Conservation (phyloP, 78 protist genomes). For the Dictyostelium brefeldianum region DNA sequence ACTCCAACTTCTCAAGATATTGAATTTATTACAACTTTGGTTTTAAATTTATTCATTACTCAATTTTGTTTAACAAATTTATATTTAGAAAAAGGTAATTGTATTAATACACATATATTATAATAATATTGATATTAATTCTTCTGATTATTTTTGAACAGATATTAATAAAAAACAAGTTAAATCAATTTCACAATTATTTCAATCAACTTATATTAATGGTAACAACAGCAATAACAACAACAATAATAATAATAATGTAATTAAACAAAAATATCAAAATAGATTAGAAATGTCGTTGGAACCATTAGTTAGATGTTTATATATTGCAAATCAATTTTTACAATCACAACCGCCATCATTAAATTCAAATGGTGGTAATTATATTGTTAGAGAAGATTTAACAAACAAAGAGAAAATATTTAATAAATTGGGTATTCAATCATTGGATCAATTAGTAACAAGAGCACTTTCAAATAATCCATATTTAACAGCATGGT, state of each 20-base stretch:
- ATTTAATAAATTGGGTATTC: neutral
- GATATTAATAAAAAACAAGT: conserved; percentile 38
- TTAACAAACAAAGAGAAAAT: conserved; percentile 13
- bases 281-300: neutral
- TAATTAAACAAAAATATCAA: neutral
- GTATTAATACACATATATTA: no score
- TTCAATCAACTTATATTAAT: neutral
- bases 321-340: conserved; percentile 16
- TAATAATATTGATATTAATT: neutral
- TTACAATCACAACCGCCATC: neutral
- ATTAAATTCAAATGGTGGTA: neutral
- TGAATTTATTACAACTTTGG: conserved; percentile 34
- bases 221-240: no score
- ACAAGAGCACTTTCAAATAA: neutral
- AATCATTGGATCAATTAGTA: neutral
- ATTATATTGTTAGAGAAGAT: neutral
- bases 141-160: neutral
- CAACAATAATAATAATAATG: neutral
- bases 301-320: conserved; percentile 6
- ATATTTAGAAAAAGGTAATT: conserved; percentile 34
- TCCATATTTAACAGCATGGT: conserved; percentile 6
- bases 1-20: conserved; percentile 15
- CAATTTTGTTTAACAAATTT: conserved; percentile 64
- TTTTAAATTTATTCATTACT: conserved; percentile 33
- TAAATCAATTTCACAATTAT: conserved; percentile 16